Evolutionary conservation across 192 early-diverging fungal species (phyloP).

Genomic region (Funneliformis mosseae): DNA sequence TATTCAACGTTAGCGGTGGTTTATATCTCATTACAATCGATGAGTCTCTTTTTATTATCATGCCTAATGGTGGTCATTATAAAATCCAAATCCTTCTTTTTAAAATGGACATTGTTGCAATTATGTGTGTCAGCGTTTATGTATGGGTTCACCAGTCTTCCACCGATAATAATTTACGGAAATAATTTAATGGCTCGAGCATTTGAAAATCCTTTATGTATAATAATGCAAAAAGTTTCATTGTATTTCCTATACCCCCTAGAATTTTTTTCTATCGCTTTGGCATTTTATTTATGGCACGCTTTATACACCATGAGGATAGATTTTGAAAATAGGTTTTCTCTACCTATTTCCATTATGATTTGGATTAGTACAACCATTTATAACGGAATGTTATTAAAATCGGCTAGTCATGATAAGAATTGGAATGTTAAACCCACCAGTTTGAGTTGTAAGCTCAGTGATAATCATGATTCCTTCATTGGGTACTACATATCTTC

Average conservation of each 20-base stretch:
- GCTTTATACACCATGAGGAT: neutral
- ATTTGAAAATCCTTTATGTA: neutral
- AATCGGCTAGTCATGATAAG: neutral
- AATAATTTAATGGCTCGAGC: neutral
- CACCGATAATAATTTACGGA: neutral
- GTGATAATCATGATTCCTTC: neutral
- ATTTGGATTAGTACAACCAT: neutral
- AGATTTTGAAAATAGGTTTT: conserved; percentile 3
- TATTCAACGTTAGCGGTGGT: neutral
- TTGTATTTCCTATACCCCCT: neutral
- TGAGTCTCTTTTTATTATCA: neutral
- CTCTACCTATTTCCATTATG: neutral
- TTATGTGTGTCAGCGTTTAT: neutral
- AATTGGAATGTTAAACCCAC: neutral
- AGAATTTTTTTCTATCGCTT: neutral
- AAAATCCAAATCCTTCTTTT: neutral
- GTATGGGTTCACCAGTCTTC: neutral
- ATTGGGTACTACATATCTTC: neutral
- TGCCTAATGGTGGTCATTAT: neutral
- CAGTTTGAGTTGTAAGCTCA: neutral
- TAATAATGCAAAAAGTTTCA: neutral
- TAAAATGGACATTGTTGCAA: conserved; percentile 24
- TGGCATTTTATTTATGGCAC: conserved; percentile 29
- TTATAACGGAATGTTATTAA: neutral
- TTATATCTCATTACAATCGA: neutral